Evolutionary conservation across 768 basidiomycete species (phyloP), one percentile per base, ranked within the genome.

Genomic region (Mycena venus): DNA sequence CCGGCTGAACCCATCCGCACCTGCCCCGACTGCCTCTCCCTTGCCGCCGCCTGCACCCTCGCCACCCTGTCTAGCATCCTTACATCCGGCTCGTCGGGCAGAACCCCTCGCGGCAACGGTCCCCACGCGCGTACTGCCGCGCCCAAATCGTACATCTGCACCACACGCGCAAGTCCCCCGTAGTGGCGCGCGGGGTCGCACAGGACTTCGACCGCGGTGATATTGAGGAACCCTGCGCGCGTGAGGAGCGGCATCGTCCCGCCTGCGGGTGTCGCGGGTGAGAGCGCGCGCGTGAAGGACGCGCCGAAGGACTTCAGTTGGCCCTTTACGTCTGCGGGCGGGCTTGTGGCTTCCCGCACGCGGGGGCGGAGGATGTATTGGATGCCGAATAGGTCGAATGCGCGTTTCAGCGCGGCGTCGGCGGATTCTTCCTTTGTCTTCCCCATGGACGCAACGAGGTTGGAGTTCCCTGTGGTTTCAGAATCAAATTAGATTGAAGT

Each of bases 321-420:
- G 21, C 36, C 4, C 27, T 51, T 51, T 12, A 51, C 23, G 12
- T 51, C 49, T 12, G 49, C 49, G 6, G 49, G 49, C 11, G 49
- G 49, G 49, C 49, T 51, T 11, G 23, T 10, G 21, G 61, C 40
- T 1, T 71, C 40, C 9, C 49, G 62, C 19, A 31, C 17, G 25
- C 76, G 69, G 15, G 65, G 62, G 2, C 68, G 47, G 25, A 73
- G 72, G 31, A 65, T 55, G 40, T 78, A 64, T 42, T 78, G 68
- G 42, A 78, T 68, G 49, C 62, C 31, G 65, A 78, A 71, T 0
- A 75, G 67, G 38, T 78, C 77, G 65, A 56, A 76, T 10, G 68
- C 64, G 55, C 72, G 75, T 32, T 44, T 61, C 6, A 78, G 65
- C 2, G 74, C 71, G 12, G 56, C 55, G 68, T 78, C 77, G 11